These are phyloP conservation scores for Leptographium radiaticola DNA, from an alignment of 2,329 filamentous ascomycete species.

Conservation along the genomic window DNA sequence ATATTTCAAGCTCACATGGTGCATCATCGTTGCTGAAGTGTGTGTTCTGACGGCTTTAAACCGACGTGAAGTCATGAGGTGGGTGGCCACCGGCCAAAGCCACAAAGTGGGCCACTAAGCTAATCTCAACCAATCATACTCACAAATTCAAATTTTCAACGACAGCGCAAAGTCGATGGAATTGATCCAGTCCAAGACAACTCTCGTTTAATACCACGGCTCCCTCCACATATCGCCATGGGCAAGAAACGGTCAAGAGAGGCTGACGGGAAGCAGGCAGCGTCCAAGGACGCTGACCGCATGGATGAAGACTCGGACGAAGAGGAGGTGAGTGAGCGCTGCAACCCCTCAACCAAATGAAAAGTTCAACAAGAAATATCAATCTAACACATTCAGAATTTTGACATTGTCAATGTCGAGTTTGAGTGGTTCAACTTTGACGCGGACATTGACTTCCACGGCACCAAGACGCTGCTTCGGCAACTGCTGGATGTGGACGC, in stretches of 20 bases:
- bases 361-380: slow-evolving; percentile 7
- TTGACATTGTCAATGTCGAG: slow-evolving; percentile 85
- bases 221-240: slow-evolving; percentile 13
- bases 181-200: too few relatives aligned
- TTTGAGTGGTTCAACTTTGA: slow-evolving; percentile 99
- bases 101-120: too few relatives aligned
- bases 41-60: too few relatives aligned
- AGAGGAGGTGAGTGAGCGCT: slow-evolving; percentile 22
- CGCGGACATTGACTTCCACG: slow-evolving; percentile 82
- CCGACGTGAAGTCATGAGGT: too few relatives aligned
- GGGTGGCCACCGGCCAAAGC: too few relatives aligned
- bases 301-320: slow-evolving; percentile 38
- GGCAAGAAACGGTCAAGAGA: slow-evolving; percentile 25
- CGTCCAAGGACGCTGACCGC: slow-evolving; percentile 15
- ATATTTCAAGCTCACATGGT: too few relatives aligned
- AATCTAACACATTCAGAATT: slow-evolving; percentile 43
- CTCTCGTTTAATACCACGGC: too few relatives aligned
- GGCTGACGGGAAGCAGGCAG: slow-evolving; percentile 16
- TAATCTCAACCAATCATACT: too few relatives aligned
- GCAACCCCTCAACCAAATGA: neutral
- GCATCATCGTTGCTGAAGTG: too few relatives aligned
- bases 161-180: too few relatives aligned
- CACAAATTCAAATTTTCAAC: too few relatives aligned
- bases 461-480: slow-evolving; percentile 75
- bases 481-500: slow-evolving; percentile 88